These are phyloP conservation scores for Tuber magnatum DNA, from an alignment of 495 filamentous ascomycete genomes.

Conservation along the genomic window DNA sequence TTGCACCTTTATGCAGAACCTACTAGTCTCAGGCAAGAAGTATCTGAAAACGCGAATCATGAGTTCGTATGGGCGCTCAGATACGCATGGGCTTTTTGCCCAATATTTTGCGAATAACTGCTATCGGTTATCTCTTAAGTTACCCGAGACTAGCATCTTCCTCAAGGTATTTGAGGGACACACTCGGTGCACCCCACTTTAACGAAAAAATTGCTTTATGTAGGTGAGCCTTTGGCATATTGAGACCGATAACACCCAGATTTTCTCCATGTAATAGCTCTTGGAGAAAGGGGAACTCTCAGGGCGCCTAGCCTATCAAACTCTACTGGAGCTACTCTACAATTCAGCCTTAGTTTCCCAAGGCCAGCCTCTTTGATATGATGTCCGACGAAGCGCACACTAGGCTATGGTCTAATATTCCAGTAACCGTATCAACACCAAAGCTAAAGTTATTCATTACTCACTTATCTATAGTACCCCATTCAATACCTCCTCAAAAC, in stretches of 20 bases:
- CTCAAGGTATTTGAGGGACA: neutral
- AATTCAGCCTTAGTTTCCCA: conserved; percentile 10
- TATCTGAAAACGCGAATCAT: too few species aligned
- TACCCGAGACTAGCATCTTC: too few species aligned
- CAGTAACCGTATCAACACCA: neutral
- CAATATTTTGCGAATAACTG: too few species aligned
- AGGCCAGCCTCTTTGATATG: neutral
- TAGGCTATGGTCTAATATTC: neutral
- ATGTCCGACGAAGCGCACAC: neutral
- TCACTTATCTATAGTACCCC: neutral
- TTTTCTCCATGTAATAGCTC: neutral
- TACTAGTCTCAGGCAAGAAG: too few species aligned
- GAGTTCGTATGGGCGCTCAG: too few species aligned
- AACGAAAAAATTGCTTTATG: conserved; percentile 6
- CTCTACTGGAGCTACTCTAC: neutral
- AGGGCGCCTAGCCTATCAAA: neutral
- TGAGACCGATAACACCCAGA: neutral
- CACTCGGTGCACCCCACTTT: neutral
- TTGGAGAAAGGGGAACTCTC: neutral
- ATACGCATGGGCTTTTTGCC: too few species aligned
- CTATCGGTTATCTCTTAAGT: too few species aligned
- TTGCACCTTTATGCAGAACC: neutral
- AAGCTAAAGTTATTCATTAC: neutral
- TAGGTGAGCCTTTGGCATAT: neutral
- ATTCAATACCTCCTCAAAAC: neutral